Evolutionary conservation across 768 basidiomycete genomes (phyloP), one percentile per base, ranked within the genome.

Genomic region (Tricholoma sp.): DNA sequence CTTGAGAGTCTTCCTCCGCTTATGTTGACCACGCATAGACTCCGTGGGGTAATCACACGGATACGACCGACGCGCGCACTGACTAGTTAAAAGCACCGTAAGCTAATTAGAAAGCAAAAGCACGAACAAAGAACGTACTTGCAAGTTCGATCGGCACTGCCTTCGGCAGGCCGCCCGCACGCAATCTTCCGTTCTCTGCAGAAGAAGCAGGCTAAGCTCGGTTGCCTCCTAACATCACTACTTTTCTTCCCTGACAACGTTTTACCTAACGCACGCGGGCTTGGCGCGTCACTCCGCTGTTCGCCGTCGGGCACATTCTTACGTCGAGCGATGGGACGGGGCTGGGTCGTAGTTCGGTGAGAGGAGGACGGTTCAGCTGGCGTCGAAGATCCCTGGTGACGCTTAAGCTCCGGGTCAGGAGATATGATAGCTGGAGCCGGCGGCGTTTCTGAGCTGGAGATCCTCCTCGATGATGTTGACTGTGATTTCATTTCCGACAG

Each of bases 181-280:
- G 55, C 55, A 18, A 56, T 56, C 29, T 56, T 56, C 17, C 55
- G 36, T 10, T 56, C 55, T 36, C 55, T 28, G 44, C 55, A 56
- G 20, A 56, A 56, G 20, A 50, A 56, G 33, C 55, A 56, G 6
- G 55, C 55, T 28, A 56, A 2, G 17, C 47, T 56, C 6, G 54
- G 54, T 31, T 48, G 54, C 34, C 48, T 55, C 37, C 47, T 49
- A 17, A 36, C 18, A 1, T 45, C 44, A 29, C 13, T 55, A 4
- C 34, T 28, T 20, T 52, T 52, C 34, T 37, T 52, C 37, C 51
- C 51, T 32, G 47, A 32, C 15, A 10, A 49, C 29, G 10, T 15
- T 8, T 49, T 49, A 6, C 47, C 29, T 4, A n/a, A 17, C n/a
- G 15, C 9, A 17, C 47, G 47, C 8, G 47, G 47, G 29, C 29